Percentiles rank a stretch among this genome's conserved stretches.
Conservation (phyloP, 306 rosid genomes). For the Quercus wislizeni region DNA sequence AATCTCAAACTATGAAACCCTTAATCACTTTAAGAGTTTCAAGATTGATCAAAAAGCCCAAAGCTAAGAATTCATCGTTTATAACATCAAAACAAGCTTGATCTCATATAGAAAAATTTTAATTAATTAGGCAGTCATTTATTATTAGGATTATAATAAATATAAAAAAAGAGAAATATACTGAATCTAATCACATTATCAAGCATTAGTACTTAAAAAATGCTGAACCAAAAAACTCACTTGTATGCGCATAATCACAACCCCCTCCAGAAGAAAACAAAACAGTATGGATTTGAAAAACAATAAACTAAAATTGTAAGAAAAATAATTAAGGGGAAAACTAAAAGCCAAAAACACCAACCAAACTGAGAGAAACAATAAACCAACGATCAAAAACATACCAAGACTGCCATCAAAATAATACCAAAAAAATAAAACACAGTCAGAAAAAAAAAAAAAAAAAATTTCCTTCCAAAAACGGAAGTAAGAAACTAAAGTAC, state of each 20-base stretch:
- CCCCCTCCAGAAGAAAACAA: neutral
- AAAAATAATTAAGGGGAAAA: neutral
- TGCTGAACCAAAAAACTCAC: neutral
- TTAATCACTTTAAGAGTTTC: neutral
- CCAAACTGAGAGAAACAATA: neutral
- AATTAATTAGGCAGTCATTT: neutral
- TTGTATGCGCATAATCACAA: neutral
- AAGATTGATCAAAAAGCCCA: neutral
- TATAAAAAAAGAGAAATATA: neutral
- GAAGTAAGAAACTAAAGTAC: neutral
- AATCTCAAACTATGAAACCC: slow-evolving; percentile 12
- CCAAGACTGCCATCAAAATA: neutral
- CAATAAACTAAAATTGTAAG: neutral
- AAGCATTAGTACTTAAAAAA: neutral
- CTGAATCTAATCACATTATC: neutral
- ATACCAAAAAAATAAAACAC: neutral
- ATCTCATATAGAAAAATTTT: neutral
- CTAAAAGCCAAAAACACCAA: neutral
- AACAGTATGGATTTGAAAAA: neutral
- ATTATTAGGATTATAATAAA: neutral
- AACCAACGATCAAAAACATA: slow-evolving; percentile 4
- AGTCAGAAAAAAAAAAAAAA: neutral
- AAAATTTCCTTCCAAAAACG: too few relatives aligned
- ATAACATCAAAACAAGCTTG: slow-evolving; percentile 5
- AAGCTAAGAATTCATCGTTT: neutral